phyloP scores from a whole-genome alignment of 257 asterid genomes.

The Linaria vulgaris region DNA sequence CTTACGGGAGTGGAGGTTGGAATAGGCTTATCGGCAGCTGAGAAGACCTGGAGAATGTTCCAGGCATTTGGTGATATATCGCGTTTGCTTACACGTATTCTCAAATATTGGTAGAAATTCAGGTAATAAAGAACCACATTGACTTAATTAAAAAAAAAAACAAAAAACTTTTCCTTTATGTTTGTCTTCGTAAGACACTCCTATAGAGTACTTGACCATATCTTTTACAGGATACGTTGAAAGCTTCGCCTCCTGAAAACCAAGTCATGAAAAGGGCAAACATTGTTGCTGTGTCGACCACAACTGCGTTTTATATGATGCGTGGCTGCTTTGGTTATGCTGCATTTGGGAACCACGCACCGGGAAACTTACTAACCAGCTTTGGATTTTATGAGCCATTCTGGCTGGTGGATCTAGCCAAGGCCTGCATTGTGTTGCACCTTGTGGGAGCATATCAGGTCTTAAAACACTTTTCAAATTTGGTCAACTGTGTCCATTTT shows the following conservation, averaged over 20 bases:
- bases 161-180: background rate
- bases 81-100: conserved; percentile 71
- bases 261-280: conserved; percentile 69
- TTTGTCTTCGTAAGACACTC: too few species aligned
- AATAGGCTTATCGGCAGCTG: conserved; percentile 43
- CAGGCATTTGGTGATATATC: conserved; percentile 60
- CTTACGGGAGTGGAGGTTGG: conserved; percentile 57
- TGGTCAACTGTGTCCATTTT: too few species aligned
- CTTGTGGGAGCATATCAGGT: conserved; percentile 75
- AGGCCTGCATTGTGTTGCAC: conserved; percentile 55
- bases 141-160: background rate
- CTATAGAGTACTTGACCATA: background rate
- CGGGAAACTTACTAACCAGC: conserved; percentile 63
- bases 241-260: conserved; percentile 52
- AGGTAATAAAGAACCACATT: conserved; percentile 30
- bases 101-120: conserved; percentile 62
- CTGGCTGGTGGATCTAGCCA: conserved; percentile 66
- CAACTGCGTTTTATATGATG: conserved; percentile 66
- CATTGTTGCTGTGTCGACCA: conserved; percentile 37
- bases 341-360: conserved; percentile 62
- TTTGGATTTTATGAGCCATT: conserved; percentile 69
- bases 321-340: conserved; percentile 72
- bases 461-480: background rate
- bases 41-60: conserved; percentile 64
- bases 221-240: conserved; percentile 49